Percentiles rank a stretch among this genome's conserved stretches.
phyloP scores from a whole-genome alignment of 2,329 filamentous ascomycete genomes.

The Colletotrichum tropicicola region DNA sequence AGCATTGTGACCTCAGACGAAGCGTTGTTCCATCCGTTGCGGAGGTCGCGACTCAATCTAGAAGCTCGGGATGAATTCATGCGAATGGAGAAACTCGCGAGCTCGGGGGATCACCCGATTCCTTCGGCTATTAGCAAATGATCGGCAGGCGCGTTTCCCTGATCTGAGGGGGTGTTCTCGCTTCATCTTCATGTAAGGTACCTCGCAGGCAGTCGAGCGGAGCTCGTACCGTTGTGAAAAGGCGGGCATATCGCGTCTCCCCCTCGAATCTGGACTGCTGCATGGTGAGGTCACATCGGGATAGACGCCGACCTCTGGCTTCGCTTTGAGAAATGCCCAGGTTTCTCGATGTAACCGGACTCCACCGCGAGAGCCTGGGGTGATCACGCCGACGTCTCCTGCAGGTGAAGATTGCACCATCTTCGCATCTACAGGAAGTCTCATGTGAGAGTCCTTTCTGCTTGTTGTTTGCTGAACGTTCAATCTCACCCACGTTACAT shows the following conservation, averaged over 20 bases:
- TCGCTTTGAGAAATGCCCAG: neutral
- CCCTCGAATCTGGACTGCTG: neutral
- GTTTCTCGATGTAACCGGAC: neutral
- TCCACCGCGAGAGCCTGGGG: neutral
- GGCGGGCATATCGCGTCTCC: too few species aligned
- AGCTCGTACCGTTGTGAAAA: neutral
- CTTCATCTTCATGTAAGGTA: neutral
- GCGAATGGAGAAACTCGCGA: neutral
- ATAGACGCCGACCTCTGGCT: neutral
- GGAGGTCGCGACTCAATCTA: conserved; percentile 2
- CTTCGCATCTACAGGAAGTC: too few species aligned
- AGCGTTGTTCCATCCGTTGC: conserved; percentile 4
- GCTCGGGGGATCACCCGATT: neutral
- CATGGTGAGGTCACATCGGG: neutral
- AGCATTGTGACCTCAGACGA: neutral
- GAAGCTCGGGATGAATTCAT: conserved; percentile 16
- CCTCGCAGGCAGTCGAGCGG: neutral
- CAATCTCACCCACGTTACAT: too few species aligned
- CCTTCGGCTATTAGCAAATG: neutral
- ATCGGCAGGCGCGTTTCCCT: neutral
- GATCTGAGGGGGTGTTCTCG: neutral
- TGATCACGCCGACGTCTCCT: neutral
- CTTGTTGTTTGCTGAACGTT: too few species aligned
- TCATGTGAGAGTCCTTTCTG: too few species aligned
- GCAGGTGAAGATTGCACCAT: neutral